phyloP scores from a whole-genome alignment of 1,284 basidiomycete genomes.

The Irpex rosettiformis region DNA sequence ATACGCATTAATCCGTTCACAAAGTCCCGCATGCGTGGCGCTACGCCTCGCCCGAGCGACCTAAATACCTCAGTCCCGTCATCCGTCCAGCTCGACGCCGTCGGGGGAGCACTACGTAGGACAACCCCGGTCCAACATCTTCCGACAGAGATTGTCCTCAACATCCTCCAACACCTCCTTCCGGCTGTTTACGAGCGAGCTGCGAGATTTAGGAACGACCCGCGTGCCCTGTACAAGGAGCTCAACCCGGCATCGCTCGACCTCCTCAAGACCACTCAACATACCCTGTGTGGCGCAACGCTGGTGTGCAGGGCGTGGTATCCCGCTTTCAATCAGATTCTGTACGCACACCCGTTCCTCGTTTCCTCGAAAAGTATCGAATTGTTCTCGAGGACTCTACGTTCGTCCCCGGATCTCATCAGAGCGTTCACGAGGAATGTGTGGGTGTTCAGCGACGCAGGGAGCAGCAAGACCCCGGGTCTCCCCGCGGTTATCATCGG shows the following conservation, averaged over 20 bases:
- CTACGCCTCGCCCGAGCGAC: slow-evolving; percentile 6
- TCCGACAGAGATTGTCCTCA: slow-evolving; percentile 13
- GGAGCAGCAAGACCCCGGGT: slow-evolving; percentile 3
- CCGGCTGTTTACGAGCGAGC: slow-evolving; percentile 11
- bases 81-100: background rate
- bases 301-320: slow-evolving; percentile 12
- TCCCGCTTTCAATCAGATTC: slow-evolving; percentile 7
- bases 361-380: background rate
- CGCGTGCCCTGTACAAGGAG: slow-evolving; percentile 9
- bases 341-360: slow-evolving; percentile 14
- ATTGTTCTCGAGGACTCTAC: slow-evolving; percentile 9
- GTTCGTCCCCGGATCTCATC: background rate
- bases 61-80: slow-evolving; percentile 15
- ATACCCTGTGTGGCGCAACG: slow-evolving; percentile 3
- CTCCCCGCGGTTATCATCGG: background rate
- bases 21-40: slow-evolving; percentile 3
- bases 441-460: slow-evolving; percentile 16
- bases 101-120: slow-evolving; percentile 9
- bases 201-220: slow-evolving; percentile 1
- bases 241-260: background rate
- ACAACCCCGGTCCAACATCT: slow-evolving; percentile 13
- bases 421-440: slow-evolving; percentile 6
- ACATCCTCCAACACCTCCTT: slow-evolving; percentile 12
- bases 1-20: background rate
- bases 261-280: slow-evolving; percentile 10